Base-by-base conservation (phyloP, 129 eudicot species). In the Artemisia annua region DNA sequence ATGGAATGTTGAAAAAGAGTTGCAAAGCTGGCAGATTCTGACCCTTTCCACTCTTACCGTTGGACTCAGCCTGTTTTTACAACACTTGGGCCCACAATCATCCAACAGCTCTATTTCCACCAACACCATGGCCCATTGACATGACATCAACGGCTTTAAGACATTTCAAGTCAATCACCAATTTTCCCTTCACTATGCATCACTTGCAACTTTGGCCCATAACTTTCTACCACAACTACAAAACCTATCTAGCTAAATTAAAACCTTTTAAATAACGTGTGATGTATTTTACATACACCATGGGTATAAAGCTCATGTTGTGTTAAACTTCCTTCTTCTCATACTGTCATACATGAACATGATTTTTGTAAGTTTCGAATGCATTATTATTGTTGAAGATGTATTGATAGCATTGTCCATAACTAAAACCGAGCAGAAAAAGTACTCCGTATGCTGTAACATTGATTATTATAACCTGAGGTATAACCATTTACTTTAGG, bases 101-200 rank as follows among this genome's bases (percentile, higher is more conserved):
- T 44, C 10, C 70, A 71, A 78, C 77, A 78, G 82, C 82, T 78
- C 72, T 63, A 63, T 35, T 69, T 60, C 57, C 53, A 69, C 57
- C 30, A 20, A 35, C 22, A 5, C 1, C 14, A 24, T 67, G 70
- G 63, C 15, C 81, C 75, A 22, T 7, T 51, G 7, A 19, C 4
- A 35, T 51, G 7, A 19, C 4, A 35, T 30, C 80, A 77, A 60
- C 75, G 81, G 81, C 43, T 48, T n/a, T 0, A 58, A 44, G 35
- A 48, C 69, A 44, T 48, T 67, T 2, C 7, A 24, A 35, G 62
- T 70, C 15, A 55, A 32, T 32, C 49, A 69, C 54, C 0, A 52
- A 2, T 24, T 9, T 1, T 49, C 57, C 74, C 68, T 67, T n/a
- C 3, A 16, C 12, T 56, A 66, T 56, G 4, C 46, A 56, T 6